phyloP scores from a whole-genome alignment of 2,329 filamentous ascomycete genomes.

The Fusarium fujikuroi region DNA sequence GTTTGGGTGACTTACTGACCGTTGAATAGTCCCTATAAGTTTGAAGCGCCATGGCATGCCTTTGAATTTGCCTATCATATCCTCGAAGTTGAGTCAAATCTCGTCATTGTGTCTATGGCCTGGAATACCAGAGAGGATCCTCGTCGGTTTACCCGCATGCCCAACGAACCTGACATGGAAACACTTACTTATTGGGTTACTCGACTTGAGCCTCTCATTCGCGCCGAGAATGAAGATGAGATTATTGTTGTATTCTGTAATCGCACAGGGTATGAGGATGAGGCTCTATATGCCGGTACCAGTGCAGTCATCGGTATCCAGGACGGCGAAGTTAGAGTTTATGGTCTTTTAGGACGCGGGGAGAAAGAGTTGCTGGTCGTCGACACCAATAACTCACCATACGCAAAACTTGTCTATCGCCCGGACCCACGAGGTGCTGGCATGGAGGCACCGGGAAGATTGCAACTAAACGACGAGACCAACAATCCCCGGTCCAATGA shows the following conservation, averaged over 20 bases:
- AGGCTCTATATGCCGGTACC: slow-evolving; percentile 77
- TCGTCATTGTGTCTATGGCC: slow-evolving; percentile 80
- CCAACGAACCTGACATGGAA: slow-evolving; percentile 73
- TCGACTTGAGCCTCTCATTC: slow-evolving; percentile 73
- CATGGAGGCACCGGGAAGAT: too few species aligned
- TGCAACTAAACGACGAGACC: too few species aligned
- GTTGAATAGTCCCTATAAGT: too few species aligned
- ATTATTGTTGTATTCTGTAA: slow-evolving; percentile 78
- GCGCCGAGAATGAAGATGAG: slow-evolving; percentile 48
- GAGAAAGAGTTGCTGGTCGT: slow-evolving; percentile 69
- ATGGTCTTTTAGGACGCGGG: slow-evolving; percentile 76
- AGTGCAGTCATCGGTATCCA: slow-evolving; percentile 76
- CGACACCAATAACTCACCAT: too few species aligned
- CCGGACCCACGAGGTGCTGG: too few species aligned
- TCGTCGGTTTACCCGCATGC: slow-evolving; percentile 57
- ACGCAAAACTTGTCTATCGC: too few species aligned
- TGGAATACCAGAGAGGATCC: slow-evolving; percentile 73
- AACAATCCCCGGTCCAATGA: too few species aligned
- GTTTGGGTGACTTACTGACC: too few species aligned
- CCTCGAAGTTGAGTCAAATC: slow-evolving; percentile 63
- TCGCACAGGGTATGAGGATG: slow-evolving; percentile 63
- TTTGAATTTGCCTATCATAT: slow-evolving; percentile 65
- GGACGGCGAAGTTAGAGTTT: slow-evolving; percentile 72
- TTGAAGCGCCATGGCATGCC: slow-evolving; percentile 50
- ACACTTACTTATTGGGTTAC: slow-evolving; percentile 81